phyloP scores from a whole-genome alignment of 768 basidiomycete species.

The Xerocomus potaroensis region DNA sequence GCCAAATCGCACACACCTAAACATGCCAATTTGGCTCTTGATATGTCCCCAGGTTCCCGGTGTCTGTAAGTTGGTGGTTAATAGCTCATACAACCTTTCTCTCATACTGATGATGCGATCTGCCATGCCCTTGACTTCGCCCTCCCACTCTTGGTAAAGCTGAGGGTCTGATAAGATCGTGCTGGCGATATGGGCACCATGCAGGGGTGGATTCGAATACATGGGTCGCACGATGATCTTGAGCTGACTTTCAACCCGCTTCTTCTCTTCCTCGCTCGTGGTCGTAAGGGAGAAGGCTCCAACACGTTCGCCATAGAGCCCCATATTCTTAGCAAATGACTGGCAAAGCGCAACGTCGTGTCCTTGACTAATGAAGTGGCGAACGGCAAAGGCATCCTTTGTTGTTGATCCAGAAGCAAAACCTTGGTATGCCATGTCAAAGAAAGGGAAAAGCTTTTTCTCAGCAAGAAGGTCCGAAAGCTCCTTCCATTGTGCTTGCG shows the following conservation, averaged over 20 bases:
- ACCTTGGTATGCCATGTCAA: conserved; percentile 99
- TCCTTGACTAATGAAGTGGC: conserved; percentile 87
- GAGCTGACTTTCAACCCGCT: conserved; percentile 87
- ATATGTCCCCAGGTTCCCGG: conserved; percentile 96
- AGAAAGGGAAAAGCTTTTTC: conserved; percentile 93
- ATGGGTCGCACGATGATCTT: conserved; percentile 94
- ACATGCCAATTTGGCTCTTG: conserved; percentile 96
- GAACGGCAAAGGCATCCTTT: conserved; percentile 91
- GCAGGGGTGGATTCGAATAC: conserved; percentile 96
- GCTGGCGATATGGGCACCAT: conserved; percentile 83
- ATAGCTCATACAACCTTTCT: conserved; percentile 69
- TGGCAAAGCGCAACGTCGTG: conserved; percentile 91
- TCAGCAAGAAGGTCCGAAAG: conserved; percentile 85
- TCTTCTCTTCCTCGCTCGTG: conserved; percentile 66
- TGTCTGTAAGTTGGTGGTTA: conserved; percentile 77
- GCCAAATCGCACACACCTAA: conserved; percentile 57
- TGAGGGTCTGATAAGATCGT: conserved; percentile 72
- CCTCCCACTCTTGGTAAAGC: conserved; percentile 84
- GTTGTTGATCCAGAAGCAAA: conserved; percentile 93
- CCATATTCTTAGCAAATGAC: conserved; percentile 99
- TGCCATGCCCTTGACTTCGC: conserved; percentile 94
- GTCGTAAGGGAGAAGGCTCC: conserved; percentile 91
- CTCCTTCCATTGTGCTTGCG: conserved; percentile 86
- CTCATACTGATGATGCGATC: conserved; percentile 93
- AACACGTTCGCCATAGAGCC: conserved; percentile 96